Evolutionary conservation across 2,329 filamentous ascomycete species (phyloP), one percentile per base, ranked within the genome.

Genomic region (Microdochium bolleyi): DNA sequence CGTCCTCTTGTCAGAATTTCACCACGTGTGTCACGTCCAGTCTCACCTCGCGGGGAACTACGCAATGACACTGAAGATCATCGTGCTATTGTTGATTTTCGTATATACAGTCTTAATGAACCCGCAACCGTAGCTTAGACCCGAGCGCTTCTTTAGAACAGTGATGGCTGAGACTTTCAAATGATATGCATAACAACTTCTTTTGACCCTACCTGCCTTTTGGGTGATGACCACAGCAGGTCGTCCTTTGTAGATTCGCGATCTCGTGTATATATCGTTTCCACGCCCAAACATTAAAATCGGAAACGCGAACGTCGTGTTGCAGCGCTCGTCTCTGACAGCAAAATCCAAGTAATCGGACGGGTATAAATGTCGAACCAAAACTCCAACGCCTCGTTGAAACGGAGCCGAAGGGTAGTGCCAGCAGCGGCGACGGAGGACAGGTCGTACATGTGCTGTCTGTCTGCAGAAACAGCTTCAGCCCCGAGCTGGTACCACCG

Each of bases 331-430:
- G 9, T 22, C 41, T 22, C n/a, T 7, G 7, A 46, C 19, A 30
- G 27, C 27, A 21, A 46, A 24, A 46, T 10, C 19, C 41, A 21
- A 21, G 41, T 8, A 46, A 46, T 21, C 41, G 41, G 7, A 46
- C 41, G 41, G 41, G 41, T 46, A 46, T 46, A 46, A 46, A 46
- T 46, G 41, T 46, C 41, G 41, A 46, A 46, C 19, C 41, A 46
- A 3, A 46, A 46, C 41, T 46, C 41, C 41, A 46, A 46, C 41
- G 41, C 41, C 41, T 16, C 41, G 10, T 46, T 7, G 41, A 3
- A 46, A 19, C 10, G 41, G 19, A 46, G 22, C 3, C 21, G 9
- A 46, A 46, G n/a, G 41, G 41, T 22, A 10, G 41, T 11, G 10
- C 41, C 41, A 19, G 41, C 9, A 16, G 7, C 9, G 41, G 41